Base-by-base conservation (phyloP, 805 yeast species). In the Teunomyces funiuensis region DNA sequence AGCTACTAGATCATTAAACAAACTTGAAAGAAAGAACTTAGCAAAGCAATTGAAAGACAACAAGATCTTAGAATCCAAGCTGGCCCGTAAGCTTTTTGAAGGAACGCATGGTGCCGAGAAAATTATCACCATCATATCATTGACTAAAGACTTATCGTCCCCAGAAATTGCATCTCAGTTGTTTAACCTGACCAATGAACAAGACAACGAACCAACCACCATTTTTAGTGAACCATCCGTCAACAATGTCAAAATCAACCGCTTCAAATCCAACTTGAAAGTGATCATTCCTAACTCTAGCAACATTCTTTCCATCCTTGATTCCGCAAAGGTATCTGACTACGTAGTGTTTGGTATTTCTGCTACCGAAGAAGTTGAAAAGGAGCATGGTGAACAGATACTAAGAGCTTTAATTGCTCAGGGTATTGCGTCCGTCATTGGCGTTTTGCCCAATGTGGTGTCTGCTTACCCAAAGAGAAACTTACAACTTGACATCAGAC, bases 321-420 rank as follows among this genome's bases (percentile, higher is more conserved):
- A 93, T 65, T 85, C 95, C 25, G 88, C 95, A 14, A 87, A 87
- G 57, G 79, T 87, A 5, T 83, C 98, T 0, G 99, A 93, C 68
- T 88, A 80, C 57, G 93, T 89, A 2, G 68, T 95, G 1, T 85
- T 93, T 61, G 95, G 90, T n/a, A 69, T 93, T 30, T 88, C 96
- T 43, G 96, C 96, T 6, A 70, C 78, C 14, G 77, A 81, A 37
- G 98, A 93, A 66, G 91, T 91, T 40, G 89, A 84, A 50, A 71
- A 73, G 34, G 76, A 74, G 28, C 77, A 80, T 53, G 98, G 98
- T 37, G 99, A 93, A 65, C 90, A 88, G 55, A 80, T 90, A 20
- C 72, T 93, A 42, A 80, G 98, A 64, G 87, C 96, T 2, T 75
- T 90, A 26, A 88, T 87, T 55, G 77, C 90, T 10, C 99, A 95